These are phyloP conservation scores for Puccinia hordei DNA, from an alignment of 1,284 basidiomycete genomes.

Conservation along the genomic window DNA sequence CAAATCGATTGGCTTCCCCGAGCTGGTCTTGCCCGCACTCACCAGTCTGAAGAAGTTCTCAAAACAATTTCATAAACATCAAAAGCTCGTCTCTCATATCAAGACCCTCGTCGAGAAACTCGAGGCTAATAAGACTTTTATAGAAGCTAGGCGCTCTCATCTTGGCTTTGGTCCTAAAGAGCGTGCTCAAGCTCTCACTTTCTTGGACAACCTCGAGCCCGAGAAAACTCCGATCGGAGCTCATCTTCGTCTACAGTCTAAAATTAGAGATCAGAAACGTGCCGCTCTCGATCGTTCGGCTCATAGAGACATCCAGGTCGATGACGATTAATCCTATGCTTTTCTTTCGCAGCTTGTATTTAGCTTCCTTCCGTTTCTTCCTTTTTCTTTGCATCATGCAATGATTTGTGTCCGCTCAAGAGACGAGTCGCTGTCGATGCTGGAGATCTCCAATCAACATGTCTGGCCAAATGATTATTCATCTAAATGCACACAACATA, in stretches of 20 bases:
- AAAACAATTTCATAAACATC: constrained; percentile 62
- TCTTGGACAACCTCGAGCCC: constrained; percentile 3
- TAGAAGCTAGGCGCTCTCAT: constrained; percentile 5
- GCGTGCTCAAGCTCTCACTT: not conserved
- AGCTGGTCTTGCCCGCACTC: constrained; percentile 82
- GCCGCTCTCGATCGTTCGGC: constrained; percentile 32
- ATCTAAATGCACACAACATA: no score
- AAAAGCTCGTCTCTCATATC: constrained; percentile 20
- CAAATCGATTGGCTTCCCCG: constrained; percentile 85
- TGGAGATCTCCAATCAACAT: no score
- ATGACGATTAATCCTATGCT: not conserved
- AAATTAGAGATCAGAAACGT: constrained; percentile 37
- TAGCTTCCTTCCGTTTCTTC: not conserved
- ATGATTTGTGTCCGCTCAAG: not conserved
- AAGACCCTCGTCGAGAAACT: constrained; percentile 40
- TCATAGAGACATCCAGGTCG: constrained; percentile 1
- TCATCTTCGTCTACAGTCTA: constrained; percentile 40
- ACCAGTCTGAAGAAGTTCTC: constrained; percentile 70
- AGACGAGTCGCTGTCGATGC: no score
- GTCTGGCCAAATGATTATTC: no score
- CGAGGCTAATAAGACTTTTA: constrained; percentile 34
- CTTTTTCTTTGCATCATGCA: not conserved
- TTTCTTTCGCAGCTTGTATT: constrained; percentile 6
- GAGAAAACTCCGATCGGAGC: constrained; percentile 20
- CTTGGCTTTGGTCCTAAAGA: constrained; percentile 24